Base-by-base conservation (phyloP, 1,284 basidiomycete species). In the Heterobasidion irregulare region DNA sequence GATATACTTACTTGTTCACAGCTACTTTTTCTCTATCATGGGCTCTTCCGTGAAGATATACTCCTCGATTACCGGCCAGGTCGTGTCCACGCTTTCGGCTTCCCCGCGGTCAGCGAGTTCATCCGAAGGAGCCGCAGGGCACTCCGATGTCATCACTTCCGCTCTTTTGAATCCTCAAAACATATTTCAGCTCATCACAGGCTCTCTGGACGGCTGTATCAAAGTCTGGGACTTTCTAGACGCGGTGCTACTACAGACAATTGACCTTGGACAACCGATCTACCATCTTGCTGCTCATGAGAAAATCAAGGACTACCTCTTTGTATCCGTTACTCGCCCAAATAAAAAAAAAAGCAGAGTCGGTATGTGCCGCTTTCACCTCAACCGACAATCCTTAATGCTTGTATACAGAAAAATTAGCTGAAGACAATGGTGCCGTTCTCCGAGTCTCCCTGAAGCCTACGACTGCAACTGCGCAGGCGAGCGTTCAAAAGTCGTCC, bases 161-260 rank as follows among this genome's bases (percentile, higher is more conserved):
- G 81, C 89, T 50, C 72, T 87, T 52, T 72, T 98, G 56, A 91
- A 86, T 66, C 93, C 96, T 3, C 79, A 85, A 60, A 98, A 98
- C 70, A 77, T 85, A 15, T 89, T 94, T 58, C 96, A 98, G 68
- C 74, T 98, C 56, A 82, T 98, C 62, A 94, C 93, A 8, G 85
- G 85, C 35, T 92, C 92, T 2, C 68, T 87, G 53, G 90, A 95
- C 63, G 96, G 95, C 10, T 80, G 79, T 32, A 71, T 98, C 61
- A 85, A 92, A 67, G 74, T 96, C 10, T 98, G 96, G 96, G 94
- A 98, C 72, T 96, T 91, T 68, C 74, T 96, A 53, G 94, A 98
- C 60, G 94, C 87, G 1, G 75, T 79, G 3, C 72, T 97, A 13
- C 74, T 98, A 55, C 83, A 86, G 59, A 89, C 85, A 1, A 79